phyloP scores from a whole-genome alignment of 2,329 filamentous ascomycete genomes.

The Sphaerulina musiva region DNA sequence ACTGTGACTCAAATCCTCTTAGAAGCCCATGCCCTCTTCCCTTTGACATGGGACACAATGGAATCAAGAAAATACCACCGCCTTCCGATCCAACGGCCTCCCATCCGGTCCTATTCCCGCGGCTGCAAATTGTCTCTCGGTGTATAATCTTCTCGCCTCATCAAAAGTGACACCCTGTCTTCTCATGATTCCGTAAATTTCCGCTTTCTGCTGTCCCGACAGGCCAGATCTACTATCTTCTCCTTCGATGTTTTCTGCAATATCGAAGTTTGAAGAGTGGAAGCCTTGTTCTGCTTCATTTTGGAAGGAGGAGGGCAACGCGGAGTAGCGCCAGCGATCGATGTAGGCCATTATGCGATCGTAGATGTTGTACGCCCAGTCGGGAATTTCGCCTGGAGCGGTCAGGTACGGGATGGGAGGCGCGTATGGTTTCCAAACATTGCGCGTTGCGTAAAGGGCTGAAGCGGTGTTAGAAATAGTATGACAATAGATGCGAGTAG shows the following conservation, averaged over 20 bases:
- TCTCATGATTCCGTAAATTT: constrained; percentile 89
- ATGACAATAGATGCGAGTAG: constrained; percentile 2
- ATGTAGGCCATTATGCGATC: constrained; percentile 36
- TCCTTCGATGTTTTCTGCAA: constrained; percentile 69
- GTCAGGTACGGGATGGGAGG: constrained; percentile 51
- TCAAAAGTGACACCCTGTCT: constrained; percentile 75
- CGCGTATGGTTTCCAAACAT: constrained; percentile 66
- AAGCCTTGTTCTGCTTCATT: constrained; percentile 84
- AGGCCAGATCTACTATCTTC: constrained; percentile 75
- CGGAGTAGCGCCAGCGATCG: constrained; percentile 58
- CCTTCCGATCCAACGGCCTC: constrained; percentile 82
- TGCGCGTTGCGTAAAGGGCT: constrained; percentile 75
- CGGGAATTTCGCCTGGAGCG: constrained; percentile 43
- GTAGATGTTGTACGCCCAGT: constrained; percentile 48
- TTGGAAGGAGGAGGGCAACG: constrained; percentile 65
- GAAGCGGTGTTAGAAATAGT: constrained; percentile 12
- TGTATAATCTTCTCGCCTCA: constrained; percentile 79
- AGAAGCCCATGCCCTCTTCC: no score
- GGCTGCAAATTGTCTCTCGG: constrained; percentile 76
- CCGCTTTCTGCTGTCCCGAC: constrained; percentile 70
- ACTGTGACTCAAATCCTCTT: no score
- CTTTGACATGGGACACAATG: neutral
- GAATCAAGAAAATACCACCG: constrained; percentile 75
- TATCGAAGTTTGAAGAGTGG: constrained; percentile 74
- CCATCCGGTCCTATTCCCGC: constrained; percentile 88